Conservation (phyloP, 75 land plant species). For the Selaginella moellendorffii region DNA sequence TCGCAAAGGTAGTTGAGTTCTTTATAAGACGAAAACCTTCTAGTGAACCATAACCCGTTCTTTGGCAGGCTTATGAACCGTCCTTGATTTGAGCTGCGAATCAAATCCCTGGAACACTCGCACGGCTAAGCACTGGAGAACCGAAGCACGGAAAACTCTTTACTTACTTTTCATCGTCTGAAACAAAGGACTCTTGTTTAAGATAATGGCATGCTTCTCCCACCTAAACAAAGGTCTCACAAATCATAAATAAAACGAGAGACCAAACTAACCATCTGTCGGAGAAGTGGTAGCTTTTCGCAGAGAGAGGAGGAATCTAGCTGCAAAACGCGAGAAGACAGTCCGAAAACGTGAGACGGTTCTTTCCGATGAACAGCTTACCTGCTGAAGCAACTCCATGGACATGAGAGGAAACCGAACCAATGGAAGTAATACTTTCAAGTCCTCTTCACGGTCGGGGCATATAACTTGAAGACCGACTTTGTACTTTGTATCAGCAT, state of each 20-base stretch:
- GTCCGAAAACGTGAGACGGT: too few species aligned
- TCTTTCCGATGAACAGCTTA: too few species aligned
- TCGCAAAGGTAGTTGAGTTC: constrained; percentile 83
- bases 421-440: constrained; percentile 33
- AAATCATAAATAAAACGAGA: not conserved
- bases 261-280: not conserved
- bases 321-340: not conserved
- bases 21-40: constrained; percentile 59
- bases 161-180: not conserved
- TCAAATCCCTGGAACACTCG: not conserved
- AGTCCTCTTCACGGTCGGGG: constrained; percentile 30
- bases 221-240: not conserved
- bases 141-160: too few species aligned
- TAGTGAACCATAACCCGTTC: constrained; percentile 43
- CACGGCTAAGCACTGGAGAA: too few species aligned
- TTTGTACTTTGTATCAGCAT: constrained; percentile 39
- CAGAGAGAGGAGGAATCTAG: not conserved
- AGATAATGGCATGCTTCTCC: not conserved
- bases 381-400: constrained; percentile 46
- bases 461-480: too few species aligned
- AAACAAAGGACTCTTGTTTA: not conserved
- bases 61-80: constrained; percentile 16
- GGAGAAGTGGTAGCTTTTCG: not conserved
- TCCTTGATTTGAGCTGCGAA: constrained; percentile 10
- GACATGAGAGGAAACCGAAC: constrained; percentile 84